A percentile compares a stretch with the other conserved stretches of the same genome.
phyloP scores from a whole-genome alignment of 2,329 filamentous ascomycete species.

The Microsporum canis region DNA sequence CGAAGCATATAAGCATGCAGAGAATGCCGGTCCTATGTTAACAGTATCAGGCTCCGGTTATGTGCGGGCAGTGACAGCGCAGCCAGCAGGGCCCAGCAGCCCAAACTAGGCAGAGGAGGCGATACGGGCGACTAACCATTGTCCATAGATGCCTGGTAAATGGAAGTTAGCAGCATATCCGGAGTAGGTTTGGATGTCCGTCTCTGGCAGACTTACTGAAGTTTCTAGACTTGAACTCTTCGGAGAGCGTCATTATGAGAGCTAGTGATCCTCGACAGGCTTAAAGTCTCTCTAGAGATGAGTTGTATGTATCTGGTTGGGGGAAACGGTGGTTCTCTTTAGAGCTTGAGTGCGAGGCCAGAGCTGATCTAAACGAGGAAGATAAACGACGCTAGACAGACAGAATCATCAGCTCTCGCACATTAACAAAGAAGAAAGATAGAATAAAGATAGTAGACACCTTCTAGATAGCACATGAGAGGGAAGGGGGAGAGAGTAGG shows the following conservation, averaged over 20 bases:
- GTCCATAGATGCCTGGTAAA: constrained; percentile 51
- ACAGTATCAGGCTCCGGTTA: background rate
- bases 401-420: background rate
- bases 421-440: background rate
- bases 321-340: background rate
- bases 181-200: background rate
- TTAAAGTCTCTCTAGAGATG: background rate
- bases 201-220: constrained; percentile 44
- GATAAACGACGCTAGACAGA: background rate
- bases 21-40: constrained; percentile 40
- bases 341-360: background rate
- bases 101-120: background rate
- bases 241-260: constrained; percentile 40
- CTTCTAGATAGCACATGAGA: background rate
- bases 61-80: background rate
- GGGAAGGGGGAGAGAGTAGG: background rate
- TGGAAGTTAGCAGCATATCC: constrained; percentile 13
- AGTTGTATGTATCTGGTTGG: background rate
- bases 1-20: constrained; percentile 54
- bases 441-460: background rate
- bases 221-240: constrained; percentile 54
- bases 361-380: background rate
- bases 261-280: background rate
- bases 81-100: background rate
- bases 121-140: constrained; percentile 44